Base-by-base conservation (phyloP, 352 stramenopile genomes). In the Phytopythium mirpurense region DNA sequence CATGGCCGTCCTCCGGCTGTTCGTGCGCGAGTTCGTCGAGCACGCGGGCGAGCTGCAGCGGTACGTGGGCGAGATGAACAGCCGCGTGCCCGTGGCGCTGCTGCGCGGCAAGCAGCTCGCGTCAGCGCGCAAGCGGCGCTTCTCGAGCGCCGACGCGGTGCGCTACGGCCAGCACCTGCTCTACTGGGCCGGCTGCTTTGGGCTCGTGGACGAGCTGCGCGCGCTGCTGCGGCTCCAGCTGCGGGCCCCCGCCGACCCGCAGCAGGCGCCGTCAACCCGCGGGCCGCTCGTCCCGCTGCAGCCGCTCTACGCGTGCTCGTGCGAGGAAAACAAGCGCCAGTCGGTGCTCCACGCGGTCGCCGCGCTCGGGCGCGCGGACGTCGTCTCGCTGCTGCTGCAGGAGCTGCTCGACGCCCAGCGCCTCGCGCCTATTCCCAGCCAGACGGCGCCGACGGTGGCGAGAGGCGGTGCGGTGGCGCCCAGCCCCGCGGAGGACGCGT, bases 101-200 rank as follows among this genome's bases (percentile, higher is more conserved):
- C 32, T 72, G 24, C 42, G 47, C 0, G 57, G 51, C 15, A 52
- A 58, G 16, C 53, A 68, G 23, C 47, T 52, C 35, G 63, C 49
- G 23, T 5, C 40, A 12, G 52, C 55, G 46, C 36, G 48, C 26
- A 41, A 58, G 46, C 32, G 40, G 23, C 23, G 19, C 2, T 78
- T 80, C 42, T 65, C 60, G 8, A 53, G 55, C 23, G 51, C 66
- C 23, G 74, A 86, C 38, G 74, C 65, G 14, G 64, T 87, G 31
- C 76, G 81, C 0, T 92, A 92, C 32, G 81, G 78, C 3, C 81
- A 92, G 56, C 81, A 92, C 37, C 48, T 92, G 50, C 57, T 92
- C 11, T 92, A 88, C 54, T 92, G 81, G 77, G 72, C 66, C 21
- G 75, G 70, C 24, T 86, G 81, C 32, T 87, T 92, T 34, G 80